Evolutionary conservation across 352 stramenopile genomes (phyloP).

Genomic region (Globisporangium barbulae): DNA sequence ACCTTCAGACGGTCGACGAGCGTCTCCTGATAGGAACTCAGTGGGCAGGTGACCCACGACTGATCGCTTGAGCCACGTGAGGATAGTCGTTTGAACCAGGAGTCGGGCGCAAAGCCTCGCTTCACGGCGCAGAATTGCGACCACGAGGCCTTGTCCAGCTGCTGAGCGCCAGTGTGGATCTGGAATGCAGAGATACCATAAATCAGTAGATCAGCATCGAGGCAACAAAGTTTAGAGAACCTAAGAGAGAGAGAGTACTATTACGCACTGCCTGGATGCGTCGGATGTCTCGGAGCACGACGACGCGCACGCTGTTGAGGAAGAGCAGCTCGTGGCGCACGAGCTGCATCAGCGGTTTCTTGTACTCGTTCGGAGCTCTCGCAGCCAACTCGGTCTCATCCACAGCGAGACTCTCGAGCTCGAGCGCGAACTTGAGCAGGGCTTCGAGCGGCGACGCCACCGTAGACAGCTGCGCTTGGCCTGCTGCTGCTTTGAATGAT

Average conservation of each 20-base stretch:
- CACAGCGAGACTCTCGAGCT: slow-evolving; percentile 10
- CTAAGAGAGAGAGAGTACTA: not conserved
- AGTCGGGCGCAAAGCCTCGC: not conserved
- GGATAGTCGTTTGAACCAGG: slow-evolving; percentile 7
- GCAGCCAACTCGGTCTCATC: not conserved
- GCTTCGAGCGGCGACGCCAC: slow-evolving; percentile 7
- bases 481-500: no score
- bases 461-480: not conserved
- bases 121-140: slow-evolving; percentile 3
- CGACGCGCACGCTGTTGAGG: slow-evolving; percentile 18
- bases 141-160: slow-evolving; percentile 12
- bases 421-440: slow-evolving; percentile 4
- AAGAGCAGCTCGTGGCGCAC: slow-evolving; percentile 19
- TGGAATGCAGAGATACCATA: not conserved
- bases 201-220: slow-evolving; percentile 2
- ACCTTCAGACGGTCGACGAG: slow-evolving; percentile 34
- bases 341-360: slow-evolving; percentile 27
- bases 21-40: slow-evolving; percentile 34
- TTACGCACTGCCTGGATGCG: slow-evolving; percentile 24
- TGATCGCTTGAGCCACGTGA: no score
- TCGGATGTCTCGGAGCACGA: slow-evolving; percentile 23
- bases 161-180: slow-evolving; percentile 13
- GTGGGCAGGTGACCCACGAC: slow-evolving; percentile 1
- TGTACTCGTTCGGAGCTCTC: slow-evolving; percentile 12
- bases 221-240: not conserved